These are phyloP conservation scores for Globisporangium spinosum DNA, from an alignment of 352 stramenopile genomes.

Conservation along the genomic window DNA sequence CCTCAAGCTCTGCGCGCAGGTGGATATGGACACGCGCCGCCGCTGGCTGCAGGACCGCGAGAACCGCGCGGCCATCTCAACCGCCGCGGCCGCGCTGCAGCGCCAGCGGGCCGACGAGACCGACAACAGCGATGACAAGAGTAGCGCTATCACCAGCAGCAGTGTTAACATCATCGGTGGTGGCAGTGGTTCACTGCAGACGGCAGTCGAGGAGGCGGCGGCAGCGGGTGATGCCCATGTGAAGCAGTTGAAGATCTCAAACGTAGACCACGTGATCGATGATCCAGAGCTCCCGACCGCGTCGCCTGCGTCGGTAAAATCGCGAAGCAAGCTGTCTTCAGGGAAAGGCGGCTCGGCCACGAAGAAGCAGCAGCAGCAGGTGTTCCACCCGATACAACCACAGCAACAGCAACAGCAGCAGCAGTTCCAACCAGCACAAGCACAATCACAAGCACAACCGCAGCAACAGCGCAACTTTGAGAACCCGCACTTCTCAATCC, in stretches of 20 bases:
- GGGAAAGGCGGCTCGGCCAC: not conserved
- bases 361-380: slow-evolving; percentile 5
- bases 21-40: slow-evolving; percentile 12
- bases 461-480: not conserved
- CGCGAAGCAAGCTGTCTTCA: not conserved
- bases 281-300: slow-evolving; percentile 4
- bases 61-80: slow-evolving; percentile 5
- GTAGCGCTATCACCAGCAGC: not conserved
- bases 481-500: slow-evolving; percentile 13
- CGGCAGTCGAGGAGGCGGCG: not conserved
- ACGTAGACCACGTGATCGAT: not conserved
- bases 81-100: slow-evolving; percentile 8
- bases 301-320: not conserved
- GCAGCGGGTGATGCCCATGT: slow-evolving; percentile 1
- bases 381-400: not conserved
- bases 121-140: not conserved
- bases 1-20: slow-evolving; percentile 16
- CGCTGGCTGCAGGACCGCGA: slow-evolving; percentile 16
- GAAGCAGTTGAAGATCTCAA: slow-evolving; percentile 5
- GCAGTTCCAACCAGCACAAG: not conserved
- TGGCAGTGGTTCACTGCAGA: not conserved
- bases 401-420: slow-evolving; percentile 11
- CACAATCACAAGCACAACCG: not conserved
- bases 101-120: not conserved
- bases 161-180: not conserved